phyloP scores from a whole-genome alignment of 805 yeast genomes.

The Naumovozyma castellii region DNA sequence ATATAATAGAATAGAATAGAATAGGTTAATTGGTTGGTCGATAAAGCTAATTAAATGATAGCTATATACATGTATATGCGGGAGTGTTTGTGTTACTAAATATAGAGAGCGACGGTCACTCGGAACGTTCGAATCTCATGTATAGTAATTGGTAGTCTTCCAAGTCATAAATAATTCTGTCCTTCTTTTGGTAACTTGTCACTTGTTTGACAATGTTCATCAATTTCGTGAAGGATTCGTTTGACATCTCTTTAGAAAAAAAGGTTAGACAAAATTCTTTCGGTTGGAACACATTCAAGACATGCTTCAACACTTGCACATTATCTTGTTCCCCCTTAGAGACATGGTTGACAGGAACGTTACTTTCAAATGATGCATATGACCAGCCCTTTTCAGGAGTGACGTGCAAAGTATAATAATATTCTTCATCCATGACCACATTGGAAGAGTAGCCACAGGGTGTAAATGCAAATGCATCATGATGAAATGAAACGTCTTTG shows the following conservation, averaged over 20 bases:
- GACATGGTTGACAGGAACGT: slow-evolving; percentile 44
- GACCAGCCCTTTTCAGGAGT: slow-evolving; percentile 94
- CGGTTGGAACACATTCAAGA: slow-evolving; percentile 62
- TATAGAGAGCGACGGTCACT: too few relatives aligned
- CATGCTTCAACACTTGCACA: slow-evolving; percentile 46
- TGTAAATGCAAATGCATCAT: slow-evolving; percentile 82
- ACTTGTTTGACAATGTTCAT: slow-evolving; percentile 26
- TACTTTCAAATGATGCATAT: slow-evolving; percentile 92
- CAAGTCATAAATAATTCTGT: slow-evolving; percentile 64
- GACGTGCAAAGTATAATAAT: slow-evolving; percentile 79
- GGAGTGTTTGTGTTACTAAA: not conserved
- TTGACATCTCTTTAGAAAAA: slow-evolving; percentile 27
- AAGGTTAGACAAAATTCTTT: slow-evolving; percentile 59
- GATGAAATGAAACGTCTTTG: slow-evolving; percentile 32
- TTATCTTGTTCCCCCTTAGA: slow-evolving; percentile 34
- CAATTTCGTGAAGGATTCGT: slow-evolving; percentile 30
- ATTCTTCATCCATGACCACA: slow-evolving; percentile 52
- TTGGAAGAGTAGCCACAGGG: slow-evolving; percentile 96
- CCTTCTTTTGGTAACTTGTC: slow-evolving; percentile 45
- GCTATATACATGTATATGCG: not conserved
- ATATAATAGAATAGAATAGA: not conserved
- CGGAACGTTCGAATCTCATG: slow-evolving; percentile 37
- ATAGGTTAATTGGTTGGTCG: not conserved
- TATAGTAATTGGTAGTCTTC: slow-evolving; percentile 66
- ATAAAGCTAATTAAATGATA: too few relatives aligned